Conservation (phyloP, 1,284 basidiomycete species). For the Pseudozyma sp. region DNA sequence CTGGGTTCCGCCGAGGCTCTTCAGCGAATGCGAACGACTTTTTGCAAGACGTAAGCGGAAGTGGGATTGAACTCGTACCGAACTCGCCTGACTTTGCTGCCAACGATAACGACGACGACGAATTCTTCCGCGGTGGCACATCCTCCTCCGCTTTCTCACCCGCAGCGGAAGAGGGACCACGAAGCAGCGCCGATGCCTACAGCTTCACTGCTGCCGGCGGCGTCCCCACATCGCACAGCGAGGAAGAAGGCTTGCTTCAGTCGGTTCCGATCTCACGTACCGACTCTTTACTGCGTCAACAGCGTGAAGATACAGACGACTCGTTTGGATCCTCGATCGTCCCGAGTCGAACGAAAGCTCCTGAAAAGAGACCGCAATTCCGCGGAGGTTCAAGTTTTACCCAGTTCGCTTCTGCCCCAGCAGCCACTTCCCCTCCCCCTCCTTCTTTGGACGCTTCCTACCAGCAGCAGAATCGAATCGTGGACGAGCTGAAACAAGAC, state of each 20-base stretch:
- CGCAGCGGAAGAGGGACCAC: conserved; percentile 8
- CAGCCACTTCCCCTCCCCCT: not conserved
- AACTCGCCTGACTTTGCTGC: conserved; percentile 14
- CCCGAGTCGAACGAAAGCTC: not conserved
- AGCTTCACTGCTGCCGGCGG: not conserved
- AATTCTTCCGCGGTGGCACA: not conserved
- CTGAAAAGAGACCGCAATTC: conserved; percentile 7
- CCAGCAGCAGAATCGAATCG: not conserved
- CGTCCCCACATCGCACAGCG: no score
- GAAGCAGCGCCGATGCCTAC: conserved; percentile 42
- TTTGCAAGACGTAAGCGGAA: conserved; percentile 3
- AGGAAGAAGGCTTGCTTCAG: not conserved
- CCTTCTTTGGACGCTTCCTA: not conserved
- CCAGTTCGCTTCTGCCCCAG: conserved; percentile 15
- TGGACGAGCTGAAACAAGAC: conserved; percentile 21
- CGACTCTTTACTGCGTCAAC: conserved; percentile 3
- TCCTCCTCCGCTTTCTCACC: not conserved
- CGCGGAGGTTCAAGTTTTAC: conserved; percentile 10
- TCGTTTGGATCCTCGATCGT: not conserved
- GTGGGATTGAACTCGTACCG: conserved; percentile 28
- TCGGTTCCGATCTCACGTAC: conserved; percentile 3
- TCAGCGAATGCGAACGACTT: conserved; percentile 9
- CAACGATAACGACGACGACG: not conserved
- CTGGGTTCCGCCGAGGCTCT: conserved; percentile 20
- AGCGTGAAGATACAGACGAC: not conserved